Conservation (phyloP, 129 eudicot species). For the Flaveria trinervia region DNA sequence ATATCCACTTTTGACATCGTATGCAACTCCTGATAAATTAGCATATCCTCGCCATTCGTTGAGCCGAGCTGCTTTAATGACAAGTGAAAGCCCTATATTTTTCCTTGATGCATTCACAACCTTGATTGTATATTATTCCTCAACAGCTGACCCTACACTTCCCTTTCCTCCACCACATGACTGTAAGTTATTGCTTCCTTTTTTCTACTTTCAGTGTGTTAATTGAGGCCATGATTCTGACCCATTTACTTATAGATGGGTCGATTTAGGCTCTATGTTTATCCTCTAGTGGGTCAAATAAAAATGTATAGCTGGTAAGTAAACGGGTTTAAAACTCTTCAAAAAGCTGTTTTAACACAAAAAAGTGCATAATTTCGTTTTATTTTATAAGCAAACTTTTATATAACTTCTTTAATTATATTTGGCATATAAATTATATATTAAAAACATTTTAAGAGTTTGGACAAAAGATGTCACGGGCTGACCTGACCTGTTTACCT, state of each 20-base stretch:
- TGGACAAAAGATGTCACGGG: not conserved
- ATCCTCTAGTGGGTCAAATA: not conserved
- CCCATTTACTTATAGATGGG: not conserved
- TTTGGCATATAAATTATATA: not conserved
- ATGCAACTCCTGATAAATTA: slow-evolving; percentile 76
- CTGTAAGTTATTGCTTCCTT: slow-evolving; percentile 54
- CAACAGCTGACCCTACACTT: slow-evolving; percentile 91
- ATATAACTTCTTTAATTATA: not conserved
- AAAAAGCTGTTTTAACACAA: not conserved
- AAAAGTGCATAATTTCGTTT: not conserved
- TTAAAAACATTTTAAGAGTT: not conserved
- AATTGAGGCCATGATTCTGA: not conserved
- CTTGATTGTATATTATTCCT: slow-evolving; percentile 87
- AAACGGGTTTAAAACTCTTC: not conserved
- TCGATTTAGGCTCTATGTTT: not conserved
- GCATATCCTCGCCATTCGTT: slow-evolving; percentile 97
- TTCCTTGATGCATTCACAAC: slow-evolving; percentile 93
- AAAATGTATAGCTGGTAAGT: not conserved
- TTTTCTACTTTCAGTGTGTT: not conserved
- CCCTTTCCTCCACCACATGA: slow-evolving; percentile 99
- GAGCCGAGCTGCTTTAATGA: slow-evolving; percentile 95
- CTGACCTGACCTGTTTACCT: not conserved
- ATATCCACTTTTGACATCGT: slow-evolving; percentile 83
- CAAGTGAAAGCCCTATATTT: slow-evolving; percentile 94
- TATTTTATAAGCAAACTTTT: not conserved